These are phyloP conservation scores for Thermochaetoides dissita DNA, from an alignment of 2,329 filamentous ascomycete species.

Conservation along the genomic window DNA sequence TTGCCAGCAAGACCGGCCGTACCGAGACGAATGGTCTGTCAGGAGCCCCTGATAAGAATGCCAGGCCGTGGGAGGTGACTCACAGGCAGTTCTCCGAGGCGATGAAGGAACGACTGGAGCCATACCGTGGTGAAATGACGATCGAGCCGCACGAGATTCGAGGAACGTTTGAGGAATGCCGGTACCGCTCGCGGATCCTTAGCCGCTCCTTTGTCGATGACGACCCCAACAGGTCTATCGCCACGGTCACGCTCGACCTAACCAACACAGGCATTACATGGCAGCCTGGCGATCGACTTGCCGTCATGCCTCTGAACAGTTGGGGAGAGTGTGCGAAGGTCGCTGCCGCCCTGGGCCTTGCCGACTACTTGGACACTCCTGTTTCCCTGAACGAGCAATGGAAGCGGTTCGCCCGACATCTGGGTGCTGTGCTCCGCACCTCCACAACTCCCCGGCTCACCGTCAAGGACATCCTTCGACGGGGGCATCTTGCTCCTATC, in stretches of 20 bases:
- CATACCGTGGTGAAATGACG: constrained; percentile 30
- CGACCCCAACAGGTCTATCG: constrained; percentile 31
- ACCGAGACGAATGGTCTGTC: constrained; percentile 39
- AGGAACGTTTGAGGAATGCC: constrained; percentile 40
- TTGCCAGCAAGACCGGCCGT: constrained; percentile 38
- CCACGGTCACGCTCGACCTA: constrained; percentile 36
- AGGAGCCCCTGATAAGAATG: constrained; percentile 27
- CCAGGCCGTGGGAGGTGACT: constrained; percentile 35
- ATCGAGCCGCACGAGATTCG: constrained; percentile 40
- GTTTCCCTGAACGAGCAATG: constrained; percentile 28
- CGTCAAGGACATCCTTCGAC: constrained; percentile 34
- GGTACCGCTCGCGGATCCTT: constrained; percentile 33
- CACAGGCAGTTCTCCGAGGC: constrained; percentile 37
- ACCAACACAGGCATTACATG: constrained; percentile 40
- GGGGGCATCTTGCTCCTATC: constrained; percentile 37
- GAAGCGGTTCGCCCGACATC: constrained; percentile 33
- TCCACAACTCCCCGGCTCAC: constrained; percentile 22
- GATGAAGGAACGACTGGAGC: constrained; percentile 39
- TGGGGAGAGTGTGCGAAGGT: constrained; percentile 43
- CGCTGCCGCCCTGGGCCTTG: constrained; percentile 35
- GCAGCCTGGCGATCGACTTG: constrained; percentile 37
- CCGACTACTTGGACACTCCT: constrained; percentile 28
- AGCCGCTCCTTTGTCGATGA: constrained; percentile 31
- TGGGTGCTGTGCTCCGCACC: constrained; percentile 24
- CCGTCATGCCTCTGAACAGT: constrained; percentile 39